Evolutionary conservation across 148 eudicot species (phyloP), one percentile per base, ranked within the genome.

Genomic region (Vaccinium darrowii): DNA sequence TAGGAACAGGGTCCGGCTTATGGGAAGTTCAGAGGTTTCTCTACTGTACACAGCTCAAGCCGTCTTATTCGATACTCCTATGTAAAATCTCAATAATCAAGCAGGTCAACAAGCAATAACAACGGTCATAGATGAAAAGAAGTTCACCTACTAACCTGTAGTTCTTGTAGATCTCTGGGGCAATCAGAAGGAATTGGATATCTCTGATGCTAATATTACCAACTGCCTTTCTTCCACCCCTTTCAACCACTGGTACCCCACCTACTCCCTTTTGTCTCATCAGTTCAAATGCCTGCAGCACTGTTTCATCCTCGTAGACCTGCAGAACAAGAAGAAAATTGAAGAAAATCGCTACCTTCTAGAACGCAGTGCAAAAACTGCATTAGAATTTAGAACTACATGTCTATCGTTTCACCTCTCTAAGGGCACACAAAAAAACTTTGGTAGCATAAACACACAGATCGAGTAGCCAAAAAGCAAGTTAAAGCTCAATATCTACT

Each of bases 141-240:
- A 50, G 47, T 83, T 57, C 56, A 14, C 62, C 54, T 52, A 86
- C 88, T 79, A 47, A 94, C 98, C 99, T 93, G 92, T 90, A 91
- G 83, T 95, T 92, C 88, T 92, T 95, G 93, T 96, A 96, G 65
- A 96, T 93, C 86, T 93, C 95, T 7, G 99, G 99, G 23, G 98
- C 93, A 81, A 89, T 90, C 82, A 96, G 84, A 78, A 96, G 97
- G 88, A 89, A 96, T 76, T 96, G 99, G 76, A 96, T 92, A 82
- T 96, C 99, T 88, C 98, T 87, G 50, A 96, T 91, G 90, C 99
- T 96, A 86, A 96, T 96, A 86, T 93, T 96, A 18, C 98, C 99
- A 69, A 93, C 88, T 83, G 98, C 97, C 84, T 94, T 96, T 25
- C 82, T 84, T 85, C 99, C 97, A 23, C 89, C 91, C 54, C 88